Evolutionary conservation across 2,329 filamentous ascomycete genomes (phyloP), one percentile per base, ranked within the genome.

Genomic region (Talaromyces sp.): DNA sequence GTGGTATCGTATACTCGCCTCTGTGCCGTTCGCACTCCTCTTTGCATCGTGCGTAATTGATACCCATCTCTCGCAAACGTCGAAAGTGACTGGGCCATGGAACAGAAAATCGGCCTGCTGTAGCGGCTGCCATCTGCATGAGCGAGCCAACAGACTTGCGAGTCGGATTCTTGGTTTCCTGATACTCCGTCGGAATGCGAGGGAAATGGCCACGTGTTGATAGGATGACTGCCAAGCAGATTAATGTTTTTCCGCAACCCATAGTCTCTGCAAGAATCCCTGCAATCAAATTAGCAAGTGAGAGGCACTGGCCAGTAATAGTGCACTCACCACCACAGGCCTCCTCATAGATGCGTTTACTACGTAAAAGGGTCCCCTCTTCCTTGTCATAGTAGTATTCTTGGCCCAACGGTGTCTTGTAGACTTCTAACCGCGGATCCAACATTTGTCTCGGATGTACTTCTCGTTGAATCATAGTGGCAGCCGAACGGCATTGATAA

Each of bases 391-490:
- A 89, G 73, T 90, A 96, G 80, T 89, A 97, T 0, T 72, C 70
- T 0, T 78, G 73, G 0, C 88, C 89, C 3, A 83, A 78, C 35
- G 91, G 90, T 59, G 90, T 89, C 1, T 73, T 71, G 1, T 87
- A 80, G 4, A 78, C 70, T 60, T 88, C 84, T 2, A 96, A 79
- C 5, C 93, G 86, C 10, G 93, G 92, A 75, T 97, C 93, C 9
- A 93, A 78, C 6, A 87, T 80, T 33, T 85, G 81, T 5, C 83
- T 82, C 0, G 90, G 87, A 24, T 87, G 84, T 6, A 84, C 78
- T 76, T 98, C 94, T 62, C 89, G 88, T 73, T 95, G 89, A 19
- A 97, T 79, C 93, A 98, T 97, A 33, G 89, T 75, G 3, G 91
- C 91, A 0, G 90, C 89, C 0, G 93, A 94, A 52, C 89, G 85